Evolutionary conservation across 2,329 filamentous ascomycete genomes (phyloP), one percentile per base, ranked within the genome.

Genomic region (Trichoderma citrinoviride): DNA sequence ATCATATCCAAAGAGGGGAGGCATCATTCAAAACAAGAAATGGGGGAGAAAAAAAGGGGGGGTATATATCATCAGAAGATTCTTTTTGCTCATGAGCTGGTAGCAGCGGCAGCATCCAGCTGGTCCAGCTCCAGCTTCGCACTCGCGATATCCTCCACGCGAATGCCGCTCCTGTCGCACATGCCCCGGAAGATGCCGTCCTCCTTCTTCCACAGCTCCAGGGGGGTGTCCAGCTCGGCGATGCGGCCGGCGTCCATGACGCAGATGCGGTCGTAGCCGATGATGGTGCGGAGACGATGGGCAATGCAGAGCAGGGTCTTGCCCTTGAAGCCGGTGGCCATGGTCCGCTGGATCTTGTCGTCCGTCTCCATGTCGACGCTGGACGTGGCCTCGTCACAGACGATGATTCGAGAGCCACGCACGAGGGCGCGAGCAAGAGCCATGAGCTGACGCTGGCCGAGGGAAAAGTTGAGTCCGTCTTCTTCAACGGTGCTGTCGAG

Each of bases 311-410:
- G 81, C 53, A 98, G 79, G 2, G 94, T 97, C 81, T 90, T 92
- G 66, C 93, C 93, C 61, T 85, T 83, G 81, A 98, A 98, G 0
- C 89, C 93, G 1, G 85, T 83, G 0, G 91, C 89, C 77, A 98
- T 97, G 3, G 93, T 96, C 63, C 82, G 81, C 77, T 98, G 94
- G 74, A 98, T 97, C 83, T 95, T 96, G 77, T 92, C 90, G 74
- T 99, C 95, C 3, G 94, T 98, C 74, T 97, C 94, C 82, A 97
- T 95, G 76, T 98, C 94, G 7, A 98, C 93, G 0, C 87, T 91
- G 1, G 89, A 92, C 0, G 95, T 99, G 1, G 95, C 95, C 77
- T 99, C 95, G 80, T 99, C 95, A 77, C 94, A 97, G 56, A 99
- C 89, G 71, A 98, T 97, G 77, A 98, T 97, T 71, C 90, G 92